phyloP scores from a whole-genome alignment of 257 asterid species.

The Primulina huaijiensis region DNA sequence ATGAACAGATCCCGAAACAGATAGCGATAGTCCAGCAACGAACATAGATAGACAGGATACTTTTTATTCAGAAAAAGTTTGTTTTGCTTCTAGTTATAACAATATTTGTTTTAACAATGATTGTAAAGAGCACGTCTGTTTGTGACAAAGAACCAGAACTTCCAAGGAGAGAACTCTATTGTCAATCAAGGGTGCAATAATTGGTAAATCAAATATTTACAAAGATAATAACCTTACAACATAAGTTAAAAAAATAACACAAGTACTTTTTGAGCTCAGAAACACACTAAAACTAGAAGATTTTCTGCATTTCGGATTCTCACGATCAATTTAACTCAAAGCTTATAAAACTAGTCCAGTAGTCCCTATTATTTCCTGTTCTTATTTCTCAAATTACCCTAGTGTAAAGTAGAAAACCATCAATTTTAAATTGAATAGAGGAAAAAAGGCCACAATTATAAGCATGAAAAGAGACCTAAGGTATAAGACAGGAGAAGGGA shows the following conservation, averaged over 20 bases:
- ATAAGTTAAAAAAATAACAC: background rate
- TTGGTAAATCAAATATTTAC: background rate
- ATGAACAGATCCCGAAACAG: slow-evolving; percentile 7
- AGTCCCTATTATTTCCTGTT: background rate
- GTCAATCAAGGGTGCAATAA: background rate
- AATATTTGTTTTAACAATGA: background rate
- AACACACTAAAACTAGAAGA: background rate
- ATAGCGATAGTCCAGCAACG: background rate
- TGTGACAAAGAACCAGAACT: background rate
- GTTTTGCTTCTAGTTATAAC: background rate
- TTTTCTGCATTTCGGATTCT: background rate
- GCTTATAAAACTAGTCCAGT: background rate
- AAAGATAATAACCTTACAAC: background rate
- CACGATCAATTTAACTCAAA: background rate
- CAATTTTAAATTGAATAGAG: background rate
- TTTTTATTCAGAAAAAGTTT: background rate
- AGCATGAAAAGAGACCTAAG: background rate
- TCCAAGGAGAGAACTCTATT: background rate
- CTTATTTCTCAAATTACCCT: background rate
- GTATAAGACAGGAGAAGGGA: background rate
- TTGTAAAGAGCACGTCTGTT: background rate
- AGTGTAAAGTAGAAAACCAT: slow-evolving; percentile 11
- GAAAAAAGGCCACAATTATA: background rate
- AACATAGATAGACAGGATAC: background rate
- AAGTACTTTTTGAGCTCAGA: background rate